Percentiles rank a stretch among this genome's conserved stretches.
These are phyloP conservation scores for Colletotrichum gloeosporioides DNA, from an alignment of 2,329 filamentous ascomycete genomes.

Conservation along the genomic window DNA sequence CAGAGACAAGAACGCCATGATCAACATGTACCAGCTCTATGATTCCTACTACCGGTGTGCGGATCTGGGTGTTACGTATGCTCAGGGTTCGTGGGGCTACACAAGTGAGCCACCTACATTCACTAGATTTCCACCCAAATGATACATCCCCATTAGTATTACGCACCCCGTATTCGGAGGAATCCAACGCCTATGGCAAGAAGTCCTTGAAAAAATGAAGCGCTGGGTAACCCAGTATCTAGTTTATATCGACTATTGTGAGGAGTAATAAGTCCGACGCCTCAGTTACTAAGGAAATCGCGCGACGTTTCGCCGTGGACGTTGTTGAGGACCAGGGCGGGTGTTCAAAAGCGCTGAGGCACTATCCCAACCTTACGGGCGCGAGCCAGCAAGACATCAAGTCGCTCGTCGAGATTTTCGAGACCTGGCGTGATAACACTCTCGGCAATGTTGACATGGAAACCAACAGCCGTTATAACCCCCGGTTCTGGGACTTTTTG, in stretches of 20 bases:
- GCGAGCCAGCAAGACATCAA: not conserved
- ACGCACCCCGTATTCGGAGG: not conserved
- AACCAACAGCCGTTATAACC: not conserved
- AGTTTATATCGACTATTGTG: not conserved
- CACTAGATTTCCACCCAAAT: not conserved
- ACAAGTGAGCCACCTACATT: not conserved
- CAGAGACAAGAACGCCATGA: not conserved
- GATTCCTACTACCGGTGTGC: not conserved
- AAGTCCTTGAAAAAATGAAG: not conserved
- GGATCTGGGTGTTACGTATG: not conserved
- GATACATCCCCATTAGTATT: not conserved
- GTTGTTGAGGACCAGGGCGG: not conserved
- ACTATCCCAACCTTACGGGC: not conserved
- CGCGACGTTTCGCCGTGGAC: not conserved
- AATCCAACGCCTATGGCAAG: not conserved
- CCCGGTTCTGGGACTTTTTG: not conserved
- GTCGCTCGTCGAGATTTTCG: not conserved
- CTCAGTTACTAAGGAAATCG: not conserved
- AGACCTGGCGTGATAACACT: not conserved
- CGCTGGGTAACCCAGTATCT: not conserved
- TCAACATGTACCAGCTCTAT: not conserved
- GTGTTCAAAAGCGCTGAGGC: not conserved
- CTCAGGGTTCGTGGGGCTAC: not conserved
- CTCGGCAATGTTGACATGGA: not conserved
- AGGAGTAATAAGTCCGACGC: not conserved